Conservation (phyloP, 768 basidiomycete species). For the Gyrodon lividus region DNA sequence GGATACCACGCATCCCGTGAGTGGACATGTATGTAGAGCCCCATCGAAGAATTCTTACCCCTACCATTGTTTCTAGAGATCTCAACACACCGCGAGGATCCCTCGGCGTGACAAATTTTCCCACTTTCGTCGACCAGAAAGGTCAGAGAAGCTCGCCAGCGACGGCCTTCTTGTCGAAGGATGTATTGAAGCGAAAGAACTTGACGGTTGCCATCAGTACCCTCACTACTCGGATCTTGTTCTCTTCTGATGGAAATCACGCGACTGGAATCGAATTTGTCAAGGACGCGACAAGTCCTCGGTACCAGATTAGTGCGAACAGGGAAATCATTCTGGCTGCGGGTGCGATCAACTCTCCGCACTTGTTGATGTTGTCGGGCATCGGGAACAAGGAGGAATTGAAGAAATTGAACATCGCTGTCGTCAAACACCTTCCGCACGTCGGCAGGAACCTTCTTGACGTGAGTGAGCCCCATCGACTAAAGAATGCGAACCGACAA, state of each 20-base stretch:
- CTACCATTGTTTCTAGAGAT: background rate
- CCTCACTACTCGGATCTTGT: constrained; percentile 7
- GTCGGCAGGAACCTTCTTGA: constrained; percentile 72
- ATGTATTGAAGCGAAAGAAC: constrained; percentile 19
- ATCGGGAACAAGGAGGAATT: constrained; percentile 62
- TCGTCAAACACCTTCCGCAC: constrained; percentile 62
- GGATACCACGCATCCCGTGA: background rate
- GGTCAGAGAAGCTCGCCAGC: constrained; percentile 22
- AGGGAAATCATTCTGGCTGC: constrained; percentile 47
- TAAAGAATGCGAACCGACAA: background rate
- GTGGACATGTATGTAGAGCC: background rate
- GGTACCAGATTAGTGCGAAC: constrained; percentile 42
- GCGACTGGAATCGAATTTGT: constrained; percentile 7
- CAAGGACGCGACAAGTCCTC: constrained; percentile 24
- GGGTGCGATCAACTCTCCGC: constrained; percentile 58
- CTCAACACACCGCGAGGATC: constrained; percentile 8
- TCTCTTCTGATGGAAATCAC: background rate
- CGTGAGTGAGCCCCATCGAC: background rate
- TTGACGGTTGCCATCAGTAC: constrained; percentile 14
- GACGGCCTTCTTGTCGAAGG: constrained; percentile 22
- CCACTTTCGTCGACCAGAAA: constrained; percentile 13
- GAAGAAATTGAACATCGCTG: constrained; percentile 44
- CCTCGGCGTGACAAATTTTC: constrained; percentile 13
- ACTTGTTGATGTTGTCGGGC: constrained; percentile 65
- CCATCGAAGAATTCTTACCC: background rate